Evolutionary conservation across 2,329 filamentous ascomycete species (phyloP), one percentile per base, ranked within the genome.

Genomic region (Neocucurbitaria cava): DNA sequence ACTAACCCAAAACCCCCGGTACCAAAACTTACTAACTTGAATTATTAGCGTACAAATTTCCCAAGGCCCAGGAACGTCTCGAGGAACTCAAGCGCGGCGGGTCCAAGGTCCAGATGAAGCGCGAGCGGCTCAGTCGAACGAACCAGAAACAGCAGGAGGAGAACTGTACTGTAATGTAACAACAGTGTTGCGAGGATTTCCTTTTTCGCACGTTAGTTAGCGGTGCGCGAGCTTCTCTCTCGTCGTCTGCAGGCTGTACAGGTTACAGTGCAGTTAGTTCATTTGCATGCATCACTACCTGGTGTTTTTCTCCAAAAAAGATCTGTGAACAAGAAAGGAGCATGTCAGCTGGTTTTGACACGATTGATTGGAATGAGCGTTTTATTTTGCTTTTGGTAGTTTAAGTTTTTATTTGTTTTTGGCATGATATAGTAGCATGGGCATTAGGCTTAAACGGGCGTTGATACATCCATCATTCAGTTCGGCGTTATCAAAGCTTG

Each of bases 31-130:
- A 52, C 62, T 71, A 58, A 73, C 46, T 5, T 9, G 11, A 24
- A n/a, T n/a, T 4, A 56, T 48, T 63, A 96, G 94, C 93, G 54
- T 94, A 98, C 79, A 92, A 96, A 70, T 96, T 96, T 72, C 90
- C 91, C 40, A 96, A 97, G 76, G 95, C 95, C 13, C 87, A 94
- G 53, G 92, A 97, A 71, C 86, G 94, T 43, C 85, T 99, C 5
- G 94, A 98, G 72, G 95, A 98, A 64, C 83, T 99, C 49, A 96
- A 96, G 78, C 86, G 87, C 58, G 87, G 88, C 2, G 91, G 91
- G 21, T 87, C 87, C 39, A 90, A 88, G 62, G 83, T 81, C 44
- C 87, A 90, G 58, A 91, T 90, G 71, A 87, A 87, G 49, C 85
- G 91, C 49, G 91, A 93, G 68, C 87, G 89, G 51, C 86, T 97